These are phyloP conservation scores for Rubia tinctorum DNA, from an alignment of 305 asterid genomes.

Conservation along the genomic window DNA sequence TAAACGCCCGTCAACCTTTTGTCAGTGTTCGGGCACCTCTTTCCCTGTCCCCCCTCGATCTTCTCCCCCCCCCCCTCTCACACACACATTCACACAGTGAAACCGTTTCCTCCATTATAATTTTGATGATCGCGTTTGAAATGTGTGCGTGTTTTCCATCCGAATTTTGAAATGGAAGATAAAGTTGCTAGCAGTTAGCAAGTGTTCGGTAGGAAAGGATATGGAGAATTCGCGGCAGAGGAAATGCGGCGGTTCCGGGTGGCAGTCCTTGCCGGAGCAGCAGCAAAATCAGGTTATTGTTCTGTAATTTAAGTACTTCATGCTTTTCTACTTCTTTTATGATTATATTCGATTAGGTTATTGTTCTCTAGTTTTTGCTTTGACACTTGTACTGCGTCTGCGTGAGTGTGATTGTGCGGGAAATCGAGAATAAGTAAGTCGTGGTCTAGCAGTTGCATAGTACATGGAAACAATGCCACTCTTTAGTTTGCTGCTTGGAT, in stretches of 20 bases:
- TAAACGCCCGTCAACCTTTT: too few species aligned
- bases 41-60: too few species aligned
- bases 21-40: too few species aligned
- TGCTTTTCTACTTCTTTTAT: background rate
- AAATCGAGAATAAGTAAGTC: background rate
- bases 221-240: constrained; percentile 22
- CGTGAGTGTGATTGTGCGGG: background rate
- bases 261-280: constrained; percentile 11
- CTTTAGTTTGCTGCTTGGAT: background rate
- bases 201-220: background rate
- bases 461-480: background rate
- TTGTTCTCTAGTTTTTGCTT: background rate
- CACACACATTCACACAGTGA: constrained; percentile 2
- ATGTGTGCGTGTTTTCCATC: background rate
- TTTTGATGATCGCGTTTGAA: background rate
- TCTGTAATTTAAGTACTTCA: background rate
- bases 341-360: background rate
- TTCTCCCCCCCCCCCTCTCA: too few species aligned
- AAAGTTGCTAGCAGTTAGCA: background rate
- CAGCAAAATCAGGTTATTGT: constrained; percentile 12
- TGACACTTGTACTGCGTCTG: background rate
- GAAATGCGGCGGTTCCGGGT: constrained; percentile 9
- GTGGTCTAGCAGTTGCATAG: background rate
- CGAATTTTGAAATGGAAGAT: background rate
- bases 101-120: background rate